Evolutionary conservation across 31 red algal genomes (phyloP).

Genomic region (Odonthalia washingtoniensis): DNA sequence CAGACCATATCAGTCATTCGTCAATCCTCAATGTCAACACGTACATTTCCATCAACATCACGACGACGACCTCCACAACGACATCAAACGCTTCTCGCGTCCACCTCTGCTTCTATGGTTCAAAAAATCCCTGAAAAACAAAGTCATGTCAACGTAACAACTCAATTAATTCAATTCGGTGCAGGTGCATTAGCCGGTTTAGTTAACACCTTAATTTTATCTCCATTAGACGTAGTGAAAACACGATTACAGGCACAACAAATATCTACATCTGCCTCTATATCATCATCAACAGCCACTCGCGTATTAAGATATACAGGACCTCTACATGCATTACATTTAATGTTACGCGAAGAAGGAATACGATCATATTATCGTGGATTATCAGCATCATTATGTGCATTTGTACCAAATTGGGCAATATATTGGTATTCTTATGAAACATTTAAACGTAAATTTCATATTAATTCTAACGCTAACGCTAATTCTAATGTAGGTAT

Average conservation of each 20-base stretch:
- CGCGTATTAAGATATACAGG: conserved; percentile 54
- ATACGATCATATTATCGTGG: conserved; percentile 82
- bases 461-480: too few relatives aligned
- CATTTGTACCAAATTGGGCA: conserved; percentile 98
- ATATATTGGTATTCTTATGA: conserved; percentile 95
- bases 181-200: conserved; percentile 85
- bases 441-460: conserved; percentile 75
- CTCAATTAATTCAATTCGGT: conserved; percentile 70
- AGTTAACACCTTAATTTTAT: conserved; percentile 80
- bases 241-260: conserved; percentile 86
- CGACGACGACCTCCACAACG: too few relatives aligned
- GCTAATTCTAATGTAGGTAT: conserved; percentile 40
- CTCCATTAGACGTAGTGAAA: conserved; percentile 90
- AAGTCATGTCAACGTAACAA: too few relatives aligned
- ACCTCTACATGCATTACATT: conserved; percentile 63
- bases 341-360: conserved; percentile 79
- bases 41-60: too few relatives aligned
- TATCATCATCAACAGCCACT: conserved; percentile 23
- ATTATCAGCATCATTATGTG: conserved; percentile 80
- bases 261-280: too few relatives aligned
- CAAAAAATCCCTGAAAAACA: too few relatives aligned
- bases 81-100: too few relatives aligned
- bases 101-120: too few relatives aligned
- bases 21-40: too few relatives aligned
- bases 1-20: too few relatives aligned